Evolutionary conservation across 345 rosid species (phyloP).

Genomic region (Syzygium jambos): DNA sequence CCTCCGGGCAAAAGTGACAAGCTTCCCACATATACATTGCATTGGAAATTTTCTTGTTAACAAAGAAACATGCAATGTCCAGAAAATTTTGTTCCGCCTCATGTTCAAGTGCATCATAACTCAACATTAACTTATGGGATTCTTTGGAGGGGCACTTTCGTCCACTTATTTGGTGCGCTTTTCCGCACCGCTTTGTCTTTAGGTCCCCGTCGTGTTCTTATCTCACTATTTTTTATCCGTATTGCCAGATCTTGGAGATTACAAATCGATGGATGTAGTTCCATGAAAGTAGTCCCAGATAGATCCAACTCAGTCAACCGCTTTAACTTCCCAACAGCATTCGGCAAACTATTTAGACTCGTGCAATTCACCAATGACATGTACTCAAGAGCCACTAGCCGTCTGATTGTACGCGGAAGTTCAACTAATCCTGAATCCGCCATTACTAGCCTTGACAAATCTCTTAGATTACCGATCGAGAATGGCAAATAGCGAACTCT

Average conservation of each 20-base stretch:
- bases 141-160: no score
- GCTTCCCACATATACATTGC: background rate
- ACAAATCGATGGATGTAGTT: fast-evolving
- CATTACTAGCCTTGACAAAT: background rate
- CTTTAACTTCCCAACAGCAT: background rate
- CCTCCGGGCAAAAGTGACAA: no score
- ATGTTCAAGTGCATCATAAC: background rate
- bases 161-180: no score
- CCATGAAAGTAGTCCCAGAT: background rate
- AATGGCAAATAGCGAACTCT: fast-evolving
- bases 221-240: fast-evolving
- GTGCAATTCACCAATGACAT: background rate
- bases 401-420: fast-evolving
- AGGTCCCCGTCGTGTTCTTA: background rate
- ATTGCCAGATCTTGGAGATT: fast-evolving
- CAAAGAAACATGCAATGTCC: background rate
- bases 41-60: no score
- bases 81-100: background rate
- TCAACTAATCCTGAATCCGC: background rate
- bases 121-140: background rate
- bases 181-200: background rate
- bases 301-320: background rate
- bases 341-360: background rate
- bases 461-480: fast-evolving
- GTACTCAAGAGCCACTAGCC: background rate